Base-by-base conservation (phyloP, 164 flowering plant species). In the Kalanchoe fedtschenkoi region DNA sequence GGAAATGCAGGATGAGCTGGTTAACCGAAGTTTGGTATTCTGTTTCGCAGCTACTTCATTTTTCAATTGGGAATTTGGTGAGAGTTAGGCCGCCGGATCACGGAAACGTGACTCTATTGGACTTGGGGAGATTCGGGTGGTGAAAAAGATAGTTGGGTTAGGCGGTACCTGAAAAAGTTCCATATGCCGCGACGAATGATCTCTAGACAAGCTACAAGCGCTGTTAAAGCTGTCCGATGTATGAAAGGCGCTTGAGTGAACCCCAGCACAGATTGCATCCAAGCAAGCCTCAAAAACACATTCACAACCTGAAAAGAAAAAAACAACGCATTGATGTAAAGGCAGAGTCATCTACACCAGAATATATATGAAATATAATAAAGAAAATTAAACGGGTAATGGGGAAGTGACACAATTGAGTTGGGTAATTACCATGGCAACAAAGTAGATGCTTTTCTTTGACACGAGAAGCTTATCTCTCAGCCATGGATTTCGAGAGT, bases 401-500 rank as follows among this genome's bases (percentile, higher is more conserved):
- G n/a, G n/a, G n/a, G n/a, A n/a, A n/a, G n/a, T n/a, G n/a, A n/a
- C n/a, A n/a, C n/a, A n/a, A n/a, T n/a, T n/a, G n/a, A n/a, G n/a
- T n/a, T 24, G 26, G 13, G 17, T 38, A 51, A 58, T 63, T 19
- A 63, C 66, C 55, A 63, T 63, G 7, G 77, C 80, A 29, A 33
- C 62, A 37, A 65, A 74, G 22, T 71, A 74, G 1, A 60, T 69
- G 51, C 32, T 43, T 58, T 68, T 70, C 29, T 66, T 35, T 24
- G 65, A 59, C 33, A 74, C 11, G 1, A 74, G 65, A 7, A 74
- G 74, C 26, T 74, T 71, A 53, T 71, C 77, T 66, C 77, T 69
- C 47, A 74, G 39, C 71, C 69, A 71, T 17, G 41, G 65, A 43
- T 74, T 74, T 54, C 43, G 66, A 5, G 77, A 71, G 7, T 64